Percentiles rank a stretch among this genome's conserved stretches.
Conservation (phyloP, 345 rosid species). For the Hibiscus mutabilis region DNA sequence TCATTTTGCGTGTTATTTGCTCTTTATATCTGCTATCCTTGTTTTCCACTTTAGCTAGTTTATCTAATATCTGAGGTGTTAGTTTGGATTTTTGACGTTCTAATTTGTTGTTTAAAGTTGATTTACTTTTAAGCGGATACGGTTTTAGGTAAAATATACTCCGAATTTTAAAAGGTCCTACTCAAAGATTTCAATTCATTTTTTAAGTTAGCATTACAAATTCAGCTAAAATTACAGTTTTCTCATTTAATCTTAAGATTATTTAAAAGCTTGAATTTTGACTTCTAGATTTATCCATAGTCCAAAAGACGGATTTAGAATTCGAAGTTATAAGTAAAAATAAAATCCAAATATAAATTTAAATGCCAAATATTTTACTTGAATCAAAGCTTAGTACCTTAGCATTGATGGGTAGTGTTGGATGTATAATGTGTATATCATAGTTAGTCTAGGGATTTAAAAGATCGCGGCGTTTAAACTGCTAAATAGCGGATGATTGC, state of each 20-base stretch:
- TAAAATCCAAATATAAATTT: not conserved
- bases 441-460: too few relatives aligned
- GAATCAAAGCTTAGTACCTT: not conserved
- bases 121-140: not conserved
- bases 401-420: conserved; percentile 5
- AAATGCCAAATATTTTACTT: not conserved
- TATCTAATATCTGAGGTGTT: not conserved
- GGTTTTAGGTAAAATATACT: not conserved
- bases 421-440: not conserved
- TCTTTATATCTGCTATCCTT: not conserved
- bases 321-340: not conserved
- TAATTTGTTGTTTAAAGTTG: not conserved
- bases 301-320: not conserved
- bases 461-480: too few relatives aligned
- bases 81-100: not conserved
- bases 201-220: not conserved
- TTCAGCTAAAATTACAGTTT: not conserved
- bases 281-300: not conserved
- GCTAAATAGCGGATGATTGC: too few relatives aligned
- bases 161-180: not conserved
- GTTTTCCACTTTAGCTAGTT: not conserved
- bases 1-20: not conserved
- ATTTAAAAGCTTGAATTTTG: not conserved
- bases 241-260: not conserved
- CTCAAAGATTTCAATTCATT: not conserved